Base-by-base conservation (phyloP, 768 basidiomycete species). In the Boletus fagicola region DNA sequence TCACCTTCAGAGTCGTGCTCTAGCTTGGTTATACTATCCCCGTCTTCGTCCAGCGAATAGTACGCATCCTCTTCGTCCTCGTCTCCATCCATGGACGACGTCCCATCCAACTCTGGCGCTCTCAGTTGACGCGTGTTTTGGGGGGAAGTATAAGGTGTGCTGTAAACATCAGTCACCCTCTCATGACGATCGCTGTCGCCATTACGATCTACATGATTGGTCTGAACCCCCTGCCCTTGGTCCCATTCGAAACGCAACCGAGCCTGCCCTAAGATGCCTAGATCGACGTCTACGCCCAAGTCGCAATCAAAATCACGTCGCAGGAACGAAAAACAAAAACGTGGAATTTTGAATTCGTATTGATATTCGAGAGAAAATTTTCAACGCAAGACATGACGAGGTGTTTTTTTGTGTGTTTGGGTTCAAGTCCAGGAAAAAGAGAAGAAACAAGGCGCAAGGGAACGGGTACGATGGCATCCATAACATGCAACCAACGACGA, bases 1-100 rank as follows among this genome's bases (percentile, higher is more conserved):
- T 80, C 78, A 36, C 62, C 64, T 51, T 68, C 67, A 26, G 48
- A 47, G 13, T 31, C 53, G 39, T 38, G 13, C 10, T 40, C 51
- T 38, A 43, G 44, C 39, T 45, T 54, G 11, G 58, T 63, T 8
- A 10, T 28, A 28, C 55, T 70, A 16, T 64, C 68, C 13, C 71
- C 75, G 5, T 63, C 67, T 9, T 71, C 63, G 40, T 68, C 66
- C 16, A 72, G 52, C 10, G 70, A 72, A 31, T 65, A 72, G 43
- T 71, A 72, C 16, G 68, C 65, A 40, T 78, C 77, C 22, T 68
- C 66, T 18, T 73, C 72, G 33, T 69, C 71, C 39, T 72, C 68
- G 40, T 70, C 69, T 28, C 67, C 69, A 53, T 62, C 48, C 47
- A 56, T 59, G 22, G 61, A 55, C 35, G 38, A 50, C 28, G 60